These are phyloP conservation scores for Ilyonectria destructans DNA, from an alignment of 2,329 filamentous ascomycete species.

Conservation along the genomic window DNA sequence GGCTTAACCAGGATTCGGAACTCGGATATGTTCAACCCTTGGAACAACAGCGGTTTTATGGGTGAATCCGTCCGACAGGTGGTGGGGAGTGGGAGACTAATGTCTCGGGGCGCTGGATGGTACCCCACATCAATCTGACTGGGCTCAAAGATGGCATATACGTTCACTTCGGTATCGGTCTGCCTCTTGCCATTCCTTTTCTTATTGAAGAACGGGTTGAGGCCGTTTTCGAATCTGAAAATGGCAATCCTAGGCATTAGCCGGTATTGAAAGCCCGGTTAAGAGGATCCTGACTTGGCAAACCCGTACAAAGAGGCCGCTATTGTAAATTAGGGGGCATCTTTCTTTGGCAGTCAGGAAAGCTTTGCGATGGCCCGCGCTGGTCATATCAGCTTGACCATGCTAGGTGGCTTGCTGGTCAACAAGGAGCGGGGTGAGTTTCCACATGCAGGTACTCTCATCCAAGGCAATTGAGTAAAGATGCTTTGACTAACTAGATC, in stretches of 20 bases:
- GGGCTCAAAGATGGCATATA: conserved; percentile 96
- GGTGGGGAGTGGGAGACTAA: no score
- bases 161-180: conserved; percentile 90
- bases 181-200: conserved; percentile 89
- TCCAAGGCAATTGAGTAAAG: background rate
- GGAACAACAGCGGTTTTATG: no score
- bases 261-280: conserved; percentile 78
- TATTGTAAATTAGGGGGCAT: conserved; percentile 82
- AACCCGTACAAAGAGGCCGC: conserved; percentile 95
- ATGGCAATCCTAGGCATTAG: conserved; percentile 82
- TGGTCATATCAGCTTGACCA: conserved; percentile 86
- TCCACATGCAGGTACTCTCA: background rate
- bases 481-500: background rate
- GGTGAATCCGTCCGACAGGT: no score
- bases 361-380: conserved; percentile 92
- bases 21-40: no score
- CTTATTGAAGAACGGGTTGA: conserved; percentile 84
- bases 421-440: conserved; percentile 68
- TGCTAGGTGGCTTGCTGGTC: conserved; percentile 92
- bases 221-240: conserved; percentile 85
- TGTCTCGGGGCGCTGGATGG: conserved; percentile 77
- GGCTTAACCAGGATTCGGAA: no score
- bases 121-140: conserved; percentile 65
- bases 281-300: conserved; percentile 89
- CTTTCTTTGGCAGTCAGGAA: conserved; percentile 88